Conservation (phyloP, 2,329 filamentous ascomycete species). For the Nigrograna mackinnonii region DNA sequence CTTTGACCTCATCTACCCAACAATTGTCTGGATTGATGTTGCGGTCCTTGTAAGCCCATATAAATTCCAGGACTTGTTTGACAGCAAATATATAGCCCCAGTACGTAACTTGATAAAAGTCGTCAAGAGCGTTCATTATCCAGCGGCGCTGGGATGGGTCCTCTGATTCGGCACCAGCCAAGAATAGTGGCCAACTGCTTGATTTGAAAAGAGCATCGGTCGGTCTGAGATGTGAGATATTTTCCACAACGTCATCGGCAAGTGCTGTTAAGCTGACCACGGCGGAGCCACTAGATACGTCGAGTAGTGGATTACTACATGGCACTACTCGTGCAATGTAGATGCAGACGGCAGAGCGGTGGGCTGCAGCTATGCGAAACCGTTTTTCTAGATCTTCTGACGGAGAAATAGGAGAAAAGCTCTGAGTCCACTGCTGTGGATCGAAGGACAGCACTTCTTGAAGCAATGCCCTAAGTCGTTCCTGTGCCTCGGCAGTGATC, state of each 20-base stretch:
- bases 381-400: slow-evolving; percentile 37
- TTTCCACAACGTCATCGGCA: slow-evolving; percentile 54
- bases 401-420: slow-evolving; percentile 35
- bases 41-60: slow-evolving; percentile 37
- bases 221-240: slow-evolving; percentile 54
- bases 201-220: slow-evolving; percentile 61
- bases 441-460: slow-evolving; percentile 33
- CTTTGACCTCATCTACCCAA: slow-evolving; percentile 38
- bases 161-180: slow-evolving; percentile 60
- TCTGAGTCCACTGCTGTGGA: slow-evolving; percentile 31
- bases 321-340: slow-evolving; percentile 39
- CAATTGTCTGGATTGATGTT: slow-evolving; percentile 24
- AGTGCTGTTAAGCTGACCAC: slow-evolving; percentile 41
- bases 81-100: slow-evolving; percentile 43
- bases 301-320: slow-evolving; percentile 40
- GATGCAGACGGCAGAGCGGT: slow-evolving; percentile 45
- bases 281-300: slow-evolving; percentile 41
- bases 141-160: slow-evolving; percentile 53
- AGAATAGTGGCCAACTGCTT: slow-evolving; percentile 63
- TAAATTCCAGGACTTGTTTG: slow-evolving; percentile 34
- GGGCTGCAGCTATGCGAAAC: slow-evolving; percentile 40
- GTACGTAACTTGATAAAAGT: slow-evolving; percentile 36
- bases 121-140: slow-evolving; percentile 53
- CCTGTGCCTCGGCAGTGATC: slow-evolving; percentile 20
- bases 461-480: slow-evolving; percentile 26